These are phyloP conservation scores for Ophiocordyceps camponoti-floridani DNA, from an alignment of 2,329 filamentous ascomycete genomes.

Conservation along the genomic window DNA sequence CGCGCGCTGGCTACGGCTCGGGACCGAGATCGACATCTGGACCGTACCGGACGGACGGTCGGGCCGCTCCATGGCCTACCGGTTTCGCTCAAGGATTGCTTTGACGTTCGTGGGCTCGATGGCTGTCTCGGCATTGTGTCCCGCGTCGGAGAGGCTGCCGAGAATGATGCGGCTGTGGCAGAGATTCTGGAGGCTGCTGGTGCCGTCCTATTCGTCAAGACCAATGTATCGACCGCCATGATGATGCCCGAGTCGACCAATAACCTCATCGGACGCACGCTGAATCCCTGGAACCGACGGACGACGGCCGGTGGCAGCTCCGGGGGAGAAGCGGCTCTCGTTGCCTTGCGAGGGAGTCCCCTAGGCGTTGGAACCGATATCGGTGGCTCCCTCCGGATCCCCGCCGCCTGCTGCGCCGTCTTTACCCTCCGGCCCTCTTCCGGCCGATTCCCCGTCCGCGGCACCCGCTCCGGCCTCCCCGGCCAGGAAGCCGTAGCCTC, in stretches of 20 bases:
- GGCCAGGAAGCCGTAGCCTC: constrained; percentile 47
- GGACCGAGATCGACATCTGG: constrained; percentile 29
- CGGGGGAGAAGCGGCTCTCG: constrained; percentile 47
- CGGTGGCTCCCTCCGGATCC: constrained; percentile 33
- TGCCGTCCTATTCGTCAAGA: constrained; percentile 38
- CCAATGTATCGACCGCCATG: constrained; percentile 42
- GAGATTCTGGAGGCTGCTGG: constrained; percentile 25
- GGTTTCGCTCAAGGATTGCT: constrained; percentile 53
- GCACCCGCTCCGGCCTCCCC: constrained; percentile 36
- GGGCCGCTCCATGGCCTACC: constrained; percentile 51
- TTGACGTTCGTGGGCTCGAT: constrained; percentile 42
- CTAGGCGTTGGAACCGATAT: constrained; percentile 50
- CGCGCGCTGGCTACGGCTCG: constrained; percentile 29
- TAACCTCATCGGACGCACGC: constrained; percentile 43
- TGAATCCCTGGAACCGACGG: constrained; percentile 41
- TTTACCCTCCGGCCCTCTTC: constrained; percentile 37
- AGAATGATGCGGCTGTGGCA: constrained; percentile 20
- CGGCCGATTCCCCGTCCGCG: constrained; percentile 39
- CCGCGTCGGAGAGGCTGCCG: constrained; percentile 38
- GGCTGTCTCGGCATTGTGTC: constrained; percentile 46
- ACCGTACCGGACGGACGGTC: constrained; percentile 23
- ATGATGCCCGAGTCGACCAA: constrained; percentile 54
- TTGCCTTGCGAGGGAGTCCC: constrained; percentile 37
- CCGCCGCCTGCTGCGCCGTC: constrained; percentile 38
- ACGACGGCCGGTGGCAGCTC: constrained; percentile 47